Base-by-base conservation (phyloP, 2,329 filamentous ascomycete genomes). In the Aspergillus sp. region DNA sequence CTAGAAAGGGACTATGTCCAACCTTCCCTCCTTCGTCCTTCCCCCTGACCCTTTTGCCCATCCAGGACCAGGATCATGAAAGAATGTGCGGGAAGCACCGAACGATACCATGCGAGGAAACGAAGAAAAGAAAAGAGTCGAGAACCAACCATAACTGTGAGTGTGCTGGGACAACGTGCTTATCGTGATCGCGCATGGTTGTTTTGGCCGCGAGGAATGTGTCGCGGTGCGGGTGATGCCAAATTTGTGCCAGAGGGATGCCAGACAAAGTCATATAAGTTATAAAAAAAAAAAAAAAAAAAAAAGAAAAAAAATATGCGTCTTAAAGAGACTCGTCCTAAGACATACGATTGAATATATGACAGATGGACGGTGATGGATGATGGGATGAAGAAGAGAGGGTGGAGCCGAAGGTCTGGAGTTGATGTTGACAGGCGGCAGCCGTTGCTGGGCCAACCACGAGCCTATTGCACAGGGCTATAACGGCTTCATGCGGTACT, bases 361-460 rank as follows among this genome's bases (percentile, higher is more conserved):
- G 19, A 19, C 19, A 19, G 19, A 19, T 19, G 19, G 19, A 10
- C 10, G 4, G 36, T 4, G 36, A 26, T 19, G 19, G 19, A 19
- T 19, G 19, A 19, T 39, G 19, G 9, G 10, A 29, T n/a, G 28
- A 30, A 7, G 40, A 30, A 12, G 39, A 26, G 19, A 32, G 7
- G 28, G 7, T 30, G 40, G 5, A 42, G 28, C 4, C 19, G 27
- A 6, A 42, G 40, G 19, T 29, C 29, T 6, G 40, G 29, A 42
- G 29, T 29, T 44, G 35, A 43, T 47, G 45, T 12, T 40, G n/a
- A 29, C 36, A 39, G 39, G 43, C 10, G 28, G 9, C 9, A 9
- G 12, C 34, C 44, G 55, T 57, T 57, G 56, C 56, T 51, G 54
- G 52, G 56, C 52, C 55, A 59, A 58, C 56, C 28, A 39, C 8